phyloP scores from a whole-genome alignment of 2,329 filamentous ascomycete species.

The Scedosporium apiospermum region DNA sequence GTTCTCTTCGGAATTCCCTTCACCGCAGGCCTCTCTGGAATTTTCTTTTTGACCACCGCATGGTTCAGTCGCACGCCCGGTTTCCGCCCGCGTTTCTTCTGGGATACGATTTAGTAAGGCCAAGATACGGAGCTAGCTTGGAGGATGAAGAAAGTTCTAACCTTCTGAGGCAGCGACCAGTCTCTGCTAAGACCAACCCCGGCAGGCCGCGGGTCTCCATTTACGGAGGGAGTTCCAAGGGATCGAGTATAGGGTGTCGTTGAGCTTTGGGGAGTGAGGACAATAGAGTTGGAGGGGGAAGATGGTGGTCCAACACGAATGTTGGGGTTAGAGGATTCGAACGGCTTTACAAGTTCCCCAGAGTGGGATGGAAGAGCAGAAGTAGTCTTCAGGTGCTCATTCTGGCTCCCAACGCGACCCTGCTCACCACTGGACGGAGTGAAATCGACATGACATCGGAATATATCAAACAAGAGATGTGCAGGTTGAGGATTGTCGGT shows the following conservation, averaged over 20 bases:
- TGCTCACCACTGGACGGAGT: not conserved
- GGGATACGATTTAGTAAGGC: no score
- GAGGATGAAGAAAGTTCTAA: not conserved
- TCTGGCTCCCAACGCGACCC: not conserved
- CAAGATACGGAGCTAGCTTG: no score
- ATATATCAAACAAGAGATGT: not conserved
- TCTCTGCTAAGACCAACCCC: not conserved
- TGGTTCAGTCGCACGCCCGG: not conserved
- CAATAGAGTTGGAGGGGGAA: not conserved
- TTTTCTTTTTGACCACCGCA: not conserved
- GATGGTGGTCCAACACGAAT: not conserved
- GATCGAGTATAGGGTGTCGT: not conserved
- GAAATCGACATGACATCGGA: not conserved
- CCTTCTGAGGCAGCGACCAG: not conserved
- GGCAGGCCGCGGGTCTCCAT: not conserved
- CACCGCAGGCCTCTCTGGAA: not conserved
- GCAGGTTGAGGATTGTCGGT: not conserved
- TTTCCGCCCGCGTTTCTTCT: not conserved
- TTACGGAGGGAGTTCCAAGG: not conserved
- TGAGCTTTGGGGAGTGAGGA: not conserved
- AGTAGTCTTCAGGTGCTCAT: not conserved
- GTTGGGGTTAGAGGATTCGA: not conserved
- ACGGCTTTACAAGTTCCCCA: not conserved
- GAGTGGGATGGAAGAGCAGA: not conserved
- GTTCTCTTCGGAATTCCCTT: not conserved